Evolutionary conservation across 306 rosid genomes (phyloP), one percentile per base, ranked within the genome.

Genomic region (Ochetophila trinervis): DNA sequence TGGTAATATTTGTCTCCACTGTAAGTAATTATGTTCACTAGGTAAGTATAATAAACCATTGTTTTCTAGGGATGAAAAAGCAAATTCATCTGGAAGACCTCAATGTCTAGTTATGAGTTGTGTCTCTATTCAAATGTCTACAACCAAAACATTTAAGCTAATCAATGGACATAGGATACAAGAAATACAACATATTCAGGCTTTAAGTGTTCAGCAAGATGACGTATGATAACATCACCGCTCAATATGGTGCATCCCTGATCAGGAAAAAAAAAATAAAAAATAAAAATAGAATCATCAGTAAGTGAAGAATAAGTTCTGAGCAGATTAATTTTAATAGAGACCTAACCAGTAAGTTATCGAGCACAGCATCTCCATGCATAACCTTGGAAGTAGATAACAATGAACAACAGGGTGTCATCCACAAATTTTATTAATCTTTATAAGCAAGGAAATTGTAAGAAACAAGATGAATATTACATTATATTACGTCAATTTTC

Each of bases 341-440:
- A 63, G 84, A 63, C 64, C 67, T 62, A 60, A 92, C 96, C 96
- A 63, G 91, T 63, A 74, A 77, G 50, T 79, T 79, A 78, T 92
- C 98, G 35, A 89, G 79, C 60, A 89, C 95, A 20, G 98, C 98
- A 89, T 92, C 98, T 66, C 93, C 98, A 76, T 92, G 98, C 76
- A 89, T 66, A 77, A 92, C 98, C 98, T 85, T 65, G 59, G 51
- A 57, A 74, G 53, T 68, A 72, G 53, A 66, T 48, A 17, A 65
- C 12, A 66, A 42, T 5, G 6, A 70, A 50, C 60, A 34, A 51
- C 45, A 8, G 36, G 36, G 58, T 37, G 20, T 40, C 72, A 67
- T 71, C 42, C 55, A 32, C 34, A 42, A 63, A 22, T 15, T 40
- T 13, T 62, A 15, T 50, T 4, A 1, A 13, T 3, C 4, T 16